Evolutionary conservation across 192 early-diverging fungal species (phyloP).

Genomic region (Coemansia sp.): DNA sequence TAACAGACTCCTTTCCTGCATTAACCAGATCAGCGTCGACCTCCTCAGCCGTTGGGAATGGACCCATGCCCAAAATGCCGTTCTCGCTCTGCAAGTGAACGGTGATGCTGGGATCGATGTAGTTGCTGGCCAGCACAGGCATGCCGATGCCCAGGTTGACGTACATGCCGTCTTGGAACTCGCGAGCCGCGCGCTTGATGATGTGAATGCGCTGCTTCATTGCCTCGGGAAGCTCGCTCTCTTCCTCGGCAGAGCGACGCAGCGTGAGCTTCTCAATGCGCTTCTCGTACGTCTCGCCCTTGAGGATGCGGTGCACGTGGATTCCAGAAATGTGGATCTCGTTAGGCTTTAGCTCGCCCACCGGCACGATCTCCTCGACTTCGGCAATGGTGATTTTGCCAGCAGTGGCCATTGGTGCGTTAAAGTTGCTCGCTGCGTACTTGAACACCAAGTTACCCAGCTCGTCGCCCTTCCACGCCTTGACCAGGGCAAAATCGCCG

Average conservation of each 20-base stretch:
- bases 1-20: slow-evolving; percentile 80
- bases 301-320: slow-evolving; percentile 71
- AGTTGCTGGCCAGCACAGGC: slow-evolving; percentile 78
- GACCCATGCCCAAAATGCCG: slow-evolving; percentile 75
- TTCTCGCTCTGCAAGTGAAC: slow-evolving; percentile 80
- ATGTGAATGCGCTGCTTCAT: slow-evolving; percentile 66
- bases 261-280: slow-evolving; percentile 67
- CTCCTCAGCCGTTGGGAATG: slow-evolving; percentile 69
- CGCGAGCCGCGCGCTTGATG: slow-evolving; percentile 72
- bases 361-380: slow-evolving; percentile 75
- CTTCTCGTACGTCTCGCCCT: slow-evolving; percentile 72
- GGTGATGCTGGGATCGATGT: slow-evolving; percentile 65
- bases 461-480: slow-evolving; percentile 84
- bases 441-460: slow-evolving; percentile 75
- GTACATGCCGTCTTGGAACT: slow-evolving; percentile 76
- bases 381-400: slow-evolving; percentile 76
- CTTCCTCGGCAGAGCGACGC: slow-evolving; percentile 44
- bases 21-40: slow-evolving; percentile 80
- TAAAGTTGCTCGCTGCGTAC: slow-evolving; percentile 75
- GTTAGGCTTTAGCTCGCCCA: slow-evolving; percentile 65
- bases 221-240: slow-evolving; percentile 27
- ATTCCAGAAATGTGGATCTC: slow-evolving; percentile 75
- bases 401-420: slow-evolving; percentile 72
- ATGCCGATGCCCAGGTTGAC: slow-evolving; percentile 77
- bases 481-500: slow-evolving; percentile 74